Conservation (phyloP, 257 asterid species). For the Solanum medicagineum region DNA sequence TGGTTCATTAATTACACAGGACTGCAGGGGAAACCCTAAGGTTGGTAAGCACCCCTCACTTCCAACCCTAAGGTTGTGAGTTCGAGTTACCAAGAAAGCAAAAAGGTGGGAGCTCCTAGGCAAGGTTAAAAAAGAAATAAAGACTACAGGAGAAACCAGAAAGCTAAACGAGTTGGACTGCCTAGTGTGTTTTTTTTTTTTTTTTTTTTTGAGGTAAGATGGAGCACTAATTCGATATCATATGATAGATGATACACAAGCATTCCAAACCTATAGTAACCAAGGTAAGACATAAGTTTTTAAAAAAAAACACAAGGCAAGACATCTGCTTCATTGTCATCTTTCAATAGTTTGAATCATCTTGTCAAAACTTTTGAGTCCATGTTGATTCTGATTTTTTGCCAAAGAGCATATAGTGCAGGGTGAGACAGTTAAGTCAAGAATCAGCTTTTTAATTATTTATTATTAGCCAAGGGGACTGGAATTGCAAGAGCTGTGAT, state of each 20-base stretch:
- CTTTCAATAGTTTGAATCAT: not conserved
- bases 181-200: not conserved
- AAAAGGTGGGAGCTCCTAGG: no score
- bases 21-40: not conserved
- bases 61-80: no score
- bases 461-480: not conserved
- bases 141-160: not conserved
- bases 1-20: not conserved
- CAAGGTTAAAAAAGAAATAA: not conserved
- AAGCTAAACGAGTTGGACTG: not conserved
- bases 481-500: not conserved
- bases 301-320: no score
- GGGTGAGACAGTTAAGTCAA: not conserved
- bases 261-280: not conserved
- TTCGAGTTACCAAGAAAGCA: no score
- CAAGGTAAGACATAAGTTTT: not conserved
- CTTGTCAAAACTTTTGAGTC: not conserved
- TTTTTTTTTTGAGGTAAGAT: not conserved
- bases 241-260: not conserved
- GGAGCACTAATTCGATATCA: not conserved
- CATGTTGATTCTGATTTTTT: not conserved
- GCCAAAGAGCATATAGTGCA: not conserved
- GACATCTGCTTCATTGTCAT: not conserved
- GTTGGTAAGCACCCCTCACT: no score
- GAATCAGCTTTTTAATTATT: not conserved